Evolutionary conservation across 257 asterid genomes (phyloP).

Genomic region (Solanum habrochaites): DNA sequence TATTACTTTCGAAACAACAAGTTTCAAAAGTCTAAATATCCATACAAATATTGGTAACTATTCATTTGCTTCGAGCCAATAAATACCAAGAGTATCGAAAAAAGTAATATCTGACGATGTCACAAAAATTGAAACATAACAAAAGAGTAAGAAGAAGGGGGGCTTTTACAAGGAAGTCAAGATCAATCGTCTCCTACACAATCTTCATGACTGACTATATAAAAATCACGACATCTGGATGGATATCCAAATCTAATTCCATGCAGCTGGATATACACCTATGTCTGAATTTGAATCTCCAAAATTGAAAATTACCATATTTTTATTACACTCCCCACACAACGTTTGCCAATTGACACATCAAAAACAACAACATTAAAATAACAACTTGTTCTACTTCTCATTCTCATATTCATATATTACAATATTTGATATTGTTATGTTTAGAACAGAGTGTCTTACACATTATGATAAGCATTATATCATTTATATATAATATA

Average conservation of each 20-base stretch:
- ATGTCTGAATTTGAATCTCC: conserved; percentile 52
- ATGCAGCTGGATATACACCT: conserved; percentile 28
- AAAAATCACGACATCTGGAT: too few relatives aligned
- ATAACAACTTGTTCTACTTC: neutral
- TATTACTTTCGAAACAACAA: neutral
- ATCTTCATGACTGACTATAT: too few relatives aligned
- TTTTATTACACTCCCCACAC: conserved; percentile 13
- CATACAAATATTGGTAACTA: neutral
- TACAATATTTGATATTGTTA: neutral
- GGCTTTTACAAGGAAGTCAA: too few relatives aligned
- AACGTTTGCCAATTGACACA: neutral
- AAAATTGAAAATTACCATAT: conserved; percentile 32
- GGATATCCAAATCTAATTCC: conserved; percentile 21
- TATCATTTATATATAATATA: too few relatives aligned
- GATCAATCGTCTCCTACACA: too few relatives aligned
- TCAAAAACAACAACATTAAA: too few relatives aligned
- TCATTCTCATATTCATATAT: neutral
- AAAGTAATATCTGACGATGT: too few relatives aligned
- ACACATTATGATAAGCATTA: neutral
- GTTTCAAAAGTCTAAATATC: neutral
- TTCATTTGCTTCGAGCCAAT: too few relatives aligned
- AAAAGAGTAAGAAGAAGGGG: neutral
- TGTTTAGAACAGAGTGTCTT: neutral
- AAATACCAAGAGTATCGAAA: too few relatives aligned
- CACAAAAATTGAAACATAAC: neutral